phyloP scores from a whole-genome alignment of 2,329 filamentous ascomycete genomes.

The Aspergillus proliferans region DNA sequence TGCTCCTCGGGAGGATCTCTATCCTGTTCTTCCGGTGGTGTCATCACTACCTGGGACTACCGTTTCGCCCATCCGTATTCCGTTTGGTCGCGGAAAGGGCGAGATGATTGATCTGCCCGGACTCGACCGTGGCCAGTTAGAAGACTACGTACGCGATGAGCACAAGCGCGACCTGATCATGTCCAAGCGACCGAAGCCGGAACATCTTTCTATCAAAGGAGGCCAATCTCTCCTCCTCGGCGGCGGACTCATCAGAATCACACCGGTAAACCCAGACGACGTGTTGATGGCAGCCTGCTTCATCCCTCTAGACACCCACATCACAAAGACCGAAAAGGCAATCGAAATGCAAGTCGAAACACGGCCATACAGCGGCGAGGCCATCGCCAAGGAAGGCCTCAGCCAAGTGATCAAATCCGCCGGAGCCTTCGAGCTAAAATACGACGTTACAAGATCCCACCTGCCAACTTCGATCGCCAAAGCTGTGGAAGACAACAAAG shows the following conservation, averaged over 20 bases:
- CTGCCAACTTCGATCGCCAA: conserved; percentile 67
- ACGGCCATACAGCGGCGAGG: conserved; percentile 54
- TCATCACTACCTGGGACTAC: conserved; percentile 88
- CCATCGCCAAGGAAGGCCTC: conserved; percentile 56
- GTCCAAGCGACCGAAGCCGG: conserved; percentile 66
- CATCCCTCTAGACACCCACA: conserved; percentile 67
- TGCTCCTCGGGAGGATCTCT: conserved; percentile 63
- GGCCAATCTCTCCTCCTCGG: conserved; percentile 77
- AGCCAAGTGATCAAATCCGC: conserved; percentile 60
- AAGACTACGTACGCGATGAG: conserved; percentile 62
- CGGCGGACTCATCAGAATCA: conserved; percentile 81
- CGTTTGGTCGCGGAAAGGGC: conserved; percentile 77
- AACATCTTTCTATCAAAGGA: conserved; percentile 65
- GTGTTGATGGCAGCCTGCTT: conserved; percentile 81
- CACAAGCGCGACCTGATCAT: conserved; percentile 67
- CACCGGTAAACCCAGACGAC: conserved; percentile 59
- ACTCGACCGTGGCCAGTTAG: conserved; percentile 66
- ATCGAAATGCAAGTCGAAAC: conserved; percentile 62
- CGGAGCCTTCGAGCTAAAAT: conserved; percentile 65
- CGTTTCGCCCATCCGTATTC: conserved; percentile 86
- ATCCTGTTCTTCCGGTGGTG: conserved; percentile 77
- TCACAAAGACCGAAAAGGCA: conserved; percentile 76
- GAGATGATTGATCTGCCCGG: conserved; percentile 93
- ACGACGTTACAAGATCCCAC: conserved; percentile 76
- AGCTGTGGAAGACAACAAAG: conserved; percentile 59